Evolutionary conservation across 2,329 filamentous ascomycete species (phyloP), one percentile per base, ranked within the genome.

Genomic region (Neoascochyta sp.): DNA sequence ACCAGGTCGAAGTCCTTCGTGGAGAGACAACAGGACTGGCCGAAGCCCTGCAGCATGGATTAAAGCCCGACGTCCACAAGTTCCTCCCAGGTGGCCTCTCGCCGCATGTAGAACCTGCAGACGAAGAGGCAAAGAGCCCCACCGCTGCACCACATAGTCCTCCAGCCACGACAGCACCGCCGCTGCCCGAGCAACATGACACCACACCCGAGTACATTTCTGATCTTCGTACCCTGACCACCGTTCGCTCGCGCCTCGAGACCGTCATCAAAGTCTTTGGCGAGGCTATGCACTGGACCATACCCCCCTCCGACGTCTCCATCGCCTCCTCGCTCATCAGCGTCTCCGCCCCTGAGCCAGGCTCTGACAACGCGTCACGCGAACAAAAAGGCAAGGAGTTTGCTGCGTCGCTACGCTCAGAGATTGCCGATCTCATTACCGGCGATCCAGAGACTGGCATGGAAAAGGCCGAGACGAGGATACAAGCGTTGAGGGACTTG

Each of bases 221-320:
- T 29, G 82, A 88, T 45, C 73, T 98, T 32, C 84, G 86, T 47
- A 93, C 83, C 9, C 72, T 98, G 20, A 86, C 83, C 3, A 75
- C 83, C 22, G 87, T 96, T 16, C 84, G 89, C 28, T 68, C 78
- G 2, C 83, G 88, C n/a, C 74, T 98, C 10, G 89, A 96, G 44
- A 76, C 80, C 2, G 89, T 96, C 14, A 88, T 96, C 53, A 84
- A 86, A 60, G 83, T 82, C 1, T 98, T 98, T 60, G 90, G 89
- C 22, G 83, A 93, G 50, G 90, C 92, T 17, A 95, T 96, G 86
- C 83, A 93, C 49, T 96, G 94, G 74, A 83, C 86, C 1, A 79
- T 95, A 27, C 86, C 90, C 1, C 89, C 90, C 0, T 93, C 86
- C 0, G 88, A 95, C 56, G 66, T 89, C 9, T 90, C 85, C 0